Evolutionary conservation across 805 yeast genomes (phyloP).

Genomic region (Huiozyma sinensis): DNA sequence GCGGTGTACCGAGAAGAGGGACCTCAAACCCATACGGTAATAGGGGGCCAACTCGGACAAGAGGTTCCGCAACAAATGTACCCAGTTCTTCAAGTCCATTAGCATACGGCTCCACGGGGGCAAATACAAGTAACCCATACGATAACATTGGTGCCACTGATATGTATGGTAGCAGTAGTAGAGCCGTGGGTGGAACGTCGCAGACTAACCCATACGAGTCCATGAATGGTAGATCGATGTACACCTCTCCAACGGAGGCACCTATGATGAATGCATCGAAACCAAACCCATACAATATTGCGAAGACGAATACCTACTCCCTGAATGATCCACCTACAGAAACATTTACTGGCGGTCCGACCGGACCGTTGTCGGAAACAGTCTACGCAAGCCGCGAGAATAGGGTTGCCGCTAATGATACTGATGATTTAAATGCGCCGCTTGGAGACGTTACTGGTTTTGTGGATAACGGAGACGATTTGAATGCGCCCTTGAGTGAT

Average conservation of each 20-base stretch:
- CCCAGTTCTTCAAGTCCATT: no score
- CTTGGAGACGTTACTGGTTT: constrained; percentile 10
- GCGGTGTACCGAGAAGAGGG: no score
- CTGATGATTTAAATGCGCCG: constrained; percentile 23
- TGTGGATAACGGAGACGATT: constrained; percentile 14
- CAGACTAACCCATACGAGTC: neutral
- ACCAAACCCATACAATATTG: constrained; percentile 1
- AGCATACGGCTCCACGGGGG: neutral
- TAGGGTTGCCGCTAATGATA: constrained; percentile 20
- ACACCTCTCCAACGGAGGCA: neutral
- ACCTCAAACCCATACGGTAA: no score
- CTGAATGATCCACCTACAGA: constrained; percentile 2
- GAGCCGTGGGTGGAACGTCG: no score
- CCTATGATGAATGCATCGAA: neutral
- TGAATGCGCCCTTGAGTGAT: constrained; percentile 18
- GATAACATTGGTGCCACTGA: neutral
- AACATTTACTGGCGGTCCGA: neutral
- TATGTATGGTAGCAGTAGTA: no score
- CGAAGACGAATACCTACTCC: neutral
- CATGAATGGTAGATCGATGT: neutral
- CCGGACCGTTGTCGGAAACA: neutral
- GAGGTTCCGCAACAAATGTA: no score
- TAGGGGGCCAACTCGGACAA: no score
- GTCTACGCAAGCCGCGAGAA: constrained; percentile 3
- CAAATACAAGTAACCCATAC: constrained; percentile 1